A percentile compares a stretch with the other conserved stretches of the same genome.
These are phyloP conservation scores for Allium cepa DNA, from an alignment of 106 monocot genomes.

Conservation along the genomic window DNA sequence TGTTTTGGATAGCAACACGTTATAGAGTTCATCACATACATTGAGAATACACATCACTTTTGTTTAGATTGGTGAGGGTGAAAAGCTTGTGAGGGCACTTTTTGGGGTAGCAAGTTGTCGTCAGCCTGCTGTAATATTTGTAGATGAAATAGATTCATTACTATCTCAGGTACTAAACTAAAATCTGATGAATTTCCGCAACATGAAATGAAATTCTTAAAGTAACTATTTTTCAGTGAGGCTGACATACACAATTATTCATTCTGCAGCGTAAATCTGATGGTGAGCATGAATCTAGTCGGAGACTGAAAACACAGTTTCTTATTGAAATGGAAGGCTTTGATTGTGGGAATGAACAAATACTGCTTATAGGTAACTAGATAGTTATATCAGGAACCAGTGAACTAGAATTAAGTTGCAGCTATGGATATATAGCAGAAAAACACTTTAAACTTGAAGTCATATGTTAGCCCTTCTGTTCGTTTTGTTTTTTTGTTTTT, in stretches of 20 bases:
- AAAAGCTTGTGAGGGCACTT: slow-evolving; percentile 89
- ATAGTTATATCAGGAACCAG: too few relatives aligned
- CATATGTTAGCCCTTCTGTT: not conserved
- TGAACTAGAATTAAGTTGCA: too few relatives aligned
- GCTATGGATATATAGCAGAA: too few relatives aligned
- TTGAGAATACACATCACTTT: too few relatives aligned
- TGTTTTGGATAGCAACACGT: too few relatives aligned
- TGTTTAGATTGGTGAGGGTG: slow-evolving; percentile 91
- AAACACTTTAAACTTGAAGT: too few relatives aligned
- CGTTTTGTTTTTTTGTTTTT: not conserved
- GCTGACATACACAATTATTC: too few relatives aligned
- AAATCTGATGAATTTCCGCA: too few relatives aligned
- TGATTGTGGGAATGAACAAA: slow-evolving; percentile 85
- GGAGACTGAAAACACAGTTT: slow-evolving; percentile 91
- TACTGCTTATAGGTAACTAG: slow-evolving; percentile 77
- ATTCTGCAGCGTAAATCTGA: slow-evolving; percentile 82
- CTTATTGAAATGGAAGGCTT: slow-evolving; percentile 99
- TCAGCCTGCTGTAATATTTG: slow-evolving; percentile 97
- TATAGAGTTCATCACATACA: too few relatives aligned
- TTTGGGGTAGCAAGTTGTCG: slow-evolving; percentile 98
- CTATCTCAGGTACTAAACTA: slow-evolving; percentile 67
- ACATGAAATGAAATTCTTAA: too few relatives aligned
- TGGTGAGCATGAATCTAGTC: slow-evolving; percentile 98
- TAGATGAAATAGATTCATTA: slow-evolving; percentile 94
- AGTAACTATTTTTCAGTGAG: too few relatives aligned